phyloP scores from a whole-genome alignment of 2,329 filamentous ascomycete genomes.

The Amesomyces nigricolor region DNA sequence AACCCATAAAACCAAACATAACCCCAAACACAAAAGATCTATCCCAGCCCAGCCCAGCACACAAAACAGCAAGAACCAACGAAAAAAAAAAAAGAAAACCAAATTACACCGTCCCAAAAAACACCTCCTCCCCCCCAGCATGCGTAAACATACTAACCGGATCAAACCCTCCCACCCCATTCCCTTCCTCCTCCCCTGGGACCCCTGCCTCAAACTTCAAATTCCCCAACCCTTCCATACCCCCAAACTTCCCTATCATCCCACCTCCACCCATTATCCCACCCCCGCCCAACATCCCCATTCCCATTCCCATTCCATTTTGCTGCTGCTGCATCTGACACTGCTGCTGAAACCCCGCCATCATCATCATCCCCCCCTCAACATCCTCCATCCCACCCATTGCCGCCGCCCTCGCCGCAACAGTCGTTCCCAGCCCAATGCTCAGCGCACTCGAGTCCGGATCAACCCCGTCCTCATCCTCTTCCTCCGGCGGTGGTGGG shows the following conservation, averaged over 20 bases:
- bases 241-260: background rate
- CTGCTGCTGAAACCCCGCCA: background rate
- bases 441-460: conserved; percentile 23
- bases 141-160: conserved; percentile 47
- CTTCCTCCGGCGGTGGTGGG: no score
- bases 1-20: background rate
- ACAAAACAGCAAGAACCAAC: background rate
- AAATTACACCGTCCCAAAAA: conserved; percentile 39
- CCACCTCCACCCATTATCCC: background rate
- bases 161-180: conserved; percentile 40
- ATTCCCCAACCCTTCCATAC: background rate
- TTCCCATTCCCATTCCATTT: background rate
- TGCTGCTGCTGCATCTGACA: background rate
- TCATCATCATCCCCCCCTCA: background rate
- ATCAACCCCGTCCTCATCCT: no score
- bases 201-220: conserved; percentile 43
- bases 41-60: background rate
- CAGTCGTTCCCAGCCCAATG: conserved; percentile 30
- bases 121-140: conserved; percentile 41
- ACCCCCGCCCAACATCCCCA: conserved; percentile 22
- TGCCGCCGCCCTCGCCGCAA: conserved; percentile 25
- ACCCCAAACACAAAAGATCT: background rate
- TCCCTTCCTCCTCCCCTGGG: background rate
- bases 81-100: background rate
- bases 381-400: conserved; percentile 30